Evolutionary conservation across 2,329 filamentous ascomycete species (phyloP).

Genomic region (Diaporthe caulivora): DNA sequence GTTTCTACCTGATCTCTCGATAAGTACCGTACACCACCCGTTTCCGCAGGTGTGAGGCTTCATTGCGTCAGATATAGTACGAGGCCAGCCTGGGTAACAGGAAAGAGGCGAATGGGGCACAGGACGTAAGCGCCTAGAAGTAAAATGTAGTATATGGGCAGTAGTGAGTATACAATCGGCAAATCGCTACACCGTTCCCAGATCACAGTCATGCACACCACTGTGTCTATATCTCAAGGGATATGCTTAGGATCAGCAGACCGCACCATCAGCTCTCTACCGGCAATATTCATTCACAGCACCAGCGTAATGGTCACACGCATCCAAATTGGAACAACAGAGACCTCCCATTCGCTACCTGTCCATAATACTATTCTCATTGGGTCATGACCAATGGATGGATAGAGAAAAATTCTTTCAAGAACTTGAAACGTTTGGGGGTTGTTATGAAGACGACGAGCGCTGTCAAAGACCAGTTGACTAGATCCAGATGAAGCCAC

Average conservation of each 20-base stretch:
- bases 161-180: background rate
- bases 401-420: too few relatives aligned
- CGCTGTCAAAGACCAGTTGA: too few relatives aligned
- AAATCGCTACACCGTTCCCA: too few relatives aligned
- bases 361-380: background rate
- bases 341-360: slow-evolving; percentile 13
- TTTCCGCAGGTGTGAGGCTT: too few relatives aligned
- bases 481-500: background rate
- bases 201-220: too few relatives aligned
- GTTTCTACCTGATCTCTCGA: too few relatives aligned
- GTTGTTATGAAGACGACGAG: background rate
- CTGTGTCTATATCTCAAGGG: background rate
- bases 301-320: background rate
- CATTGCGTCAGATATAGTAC: too few relatives aligned
- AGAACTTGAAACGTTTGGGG: background rate
- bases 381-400: background rate
- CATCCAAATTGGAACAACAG: background rate
- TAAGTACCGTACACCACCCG: too few relatives aligned
- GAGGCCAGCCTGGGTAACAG: background rate
- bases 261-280: too few relatives aligned
- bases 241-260: background rate
- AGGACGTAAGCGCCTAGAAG: background rate
- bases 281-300: background rate
- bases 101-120: too few relatives aligned
- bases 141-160: too few relatives aligned